These are phyloP conservation scores for Phytopythium montanum DNA, from an alignment of 352 stramenopile species.

Conservation along the genomic window DNA sequence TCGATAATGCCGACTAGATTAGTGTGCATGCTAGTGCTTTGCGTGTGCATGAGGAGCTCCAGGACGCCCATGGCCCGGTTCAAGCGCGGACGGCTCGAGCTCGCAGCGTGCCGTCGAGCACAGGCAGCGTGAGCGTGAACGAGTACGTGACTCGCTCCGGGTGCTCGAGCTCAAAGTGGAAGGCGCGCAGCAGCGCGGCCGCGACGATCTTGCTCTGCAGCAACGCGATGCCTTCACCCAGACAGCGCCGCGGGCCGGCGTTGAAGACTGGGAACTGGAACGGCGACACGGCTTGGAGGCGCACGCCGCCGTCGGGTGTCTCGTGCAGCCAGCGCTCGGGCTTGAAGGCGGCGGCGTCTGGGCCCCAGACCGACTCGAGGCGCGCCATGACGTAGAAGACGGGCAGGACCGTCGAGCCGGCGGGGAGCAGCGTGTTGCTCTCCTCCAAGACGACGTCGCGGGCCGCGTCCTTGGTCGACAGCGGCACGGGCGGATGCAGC, in stretches of 20 bases:
- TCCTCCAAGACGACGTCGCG: constrained; percentile 38
- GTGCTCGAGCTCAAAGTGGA: constrained; percentile 40
- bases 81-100: neutral
- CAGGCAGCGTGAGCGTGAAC: constrained; percentile 38
- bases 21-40: neutral
- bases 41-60: neutral
- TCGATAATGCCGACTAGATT: neutral
- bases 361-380: constrained; percentile 50
- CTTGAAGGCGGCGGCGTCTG: constrained; percentile 47
- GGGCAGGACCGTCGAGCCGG: constrained; percentile 24
- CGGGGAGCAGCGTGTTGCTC: constrained; percentile 27
- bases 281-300: constrained; percentile 25
- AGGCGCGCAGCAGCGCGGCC: constrained; percentile 49
- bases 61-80: neutral
- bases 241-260: constrained; percentile 55
- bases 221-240: constrained; percentile 72
- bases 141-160: constrained; percentile 37
- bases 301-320: constrained; percentile 16
- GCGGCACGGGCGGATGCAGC: constrained; percentile 21
- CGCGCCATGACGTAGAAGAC: constrained; percentile 52
- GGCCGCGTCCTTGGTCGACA: constrained; percentile 29
- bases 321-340: constrained; percentile 64
- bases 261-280: constrained; percentile 76
- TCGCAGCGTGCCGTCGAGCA: constrained; percentile 7
- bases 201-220: constrained; percentile 80